Conservation (phyloP, 441 rosid species). For the Brassica balearica region DNA sequence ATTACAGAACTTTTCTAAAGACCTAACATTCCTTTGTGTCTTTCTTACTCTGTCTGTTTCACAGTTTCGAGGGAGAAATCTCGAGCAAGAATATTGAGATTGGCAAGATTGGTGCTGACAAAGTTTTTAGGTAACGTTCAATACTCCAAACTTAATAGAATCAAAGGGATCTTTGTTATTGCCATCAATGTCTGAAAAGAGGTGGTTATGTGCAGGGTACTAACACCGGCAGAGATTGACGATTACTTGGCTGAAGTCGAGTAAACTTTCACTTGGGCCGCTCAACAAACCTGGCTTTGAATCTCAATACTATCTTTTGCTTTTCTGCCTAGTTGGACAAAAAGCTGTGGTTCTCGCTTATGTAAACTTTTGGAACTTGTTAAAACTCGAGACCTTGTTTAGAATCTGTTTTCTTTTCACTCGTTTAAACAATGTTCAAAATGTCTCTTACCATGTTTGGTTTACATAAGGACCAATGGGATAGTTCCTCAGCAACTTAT, state of each 20-base stretch:
- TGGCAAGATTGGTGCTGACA: conserved; percentile 90
- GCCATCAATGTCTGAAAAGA: conserved; percentile 14
- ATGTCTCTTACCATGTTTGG: too few species aligned
- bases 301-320: not conserved
- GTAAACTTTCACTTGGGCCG: conserved; percentile 32
- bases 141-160: not conserved
- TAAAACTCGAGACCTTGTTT: not conserved
- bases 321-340: conserved; percentile 1
- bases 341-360: conserved; percentile 20
- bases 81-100: conserved; percentile 96
- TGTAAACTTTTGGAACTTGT: conserved; percentile 30
- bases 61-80: conserved; percentile 98
- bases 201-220: conserved; percentile 57
- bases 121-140: conserved; percentile 71
- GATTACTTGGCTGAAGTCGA: conserved; percentile 85
- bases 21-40: not conserved
- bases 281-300: not conserved
- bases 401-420: conserved; percentile 1
- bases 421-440: conserved; percentile 5
- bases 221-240: conserved; percentile 60
- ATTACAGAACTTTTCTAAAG: too few species aligned
- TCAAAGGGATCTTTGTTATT: not conserved
- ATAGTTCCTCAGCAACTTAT: too few species aligned
- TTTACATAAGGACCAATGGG: too few species aligned
- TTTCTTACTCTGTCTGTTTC: conserved; percentile 21